Evolutionary conservation across 805 yeast genomes (phyloP).

Genomic region (Yarrowia divulgata): DNA sequence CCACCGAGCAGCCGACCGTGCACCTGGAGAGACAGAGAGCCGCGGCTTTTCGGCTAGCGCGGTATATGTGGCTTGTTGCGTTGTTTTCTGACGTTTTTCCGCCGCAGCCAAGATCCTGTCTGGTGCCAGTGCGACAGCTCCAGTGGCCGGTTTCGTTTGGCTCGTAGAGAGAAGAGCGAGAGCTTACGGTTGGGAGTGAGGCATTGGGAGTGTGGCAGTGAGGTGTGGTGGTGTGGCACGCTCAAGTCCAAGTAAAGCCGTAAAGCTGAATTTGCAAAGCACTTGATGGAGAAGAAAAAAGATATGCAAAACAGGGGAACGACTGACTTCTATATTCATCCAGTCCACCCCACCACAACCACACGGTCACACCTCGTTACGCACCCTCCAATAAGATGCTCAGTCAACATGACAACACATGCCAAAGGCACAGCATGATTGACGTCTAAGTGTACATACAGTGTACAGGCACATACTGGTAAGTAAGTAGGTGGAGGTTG

Average conservation of each 20-base stretch:
- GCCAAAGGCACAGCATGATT: slow-evolving; percentile 23
- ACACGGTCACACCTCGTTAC: neutral
- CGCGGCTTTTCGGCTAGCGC: neutral
- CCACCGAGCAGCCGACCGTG: neutral
- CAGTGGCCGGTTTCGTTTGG: too few species aligned
- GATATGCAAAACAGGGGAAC: too few species aligned
- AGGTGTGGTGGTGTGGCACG: too few species aligned
- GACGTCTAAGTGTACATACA: too few species aligned
- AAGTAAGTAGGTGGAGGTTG: too few species aligned
- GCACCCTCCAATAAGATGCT: neutral
- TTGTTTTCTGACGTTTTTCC: neutral
- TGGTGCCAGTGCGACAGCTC: too few species aligned
- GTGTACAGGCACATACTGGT: too few species aligned
- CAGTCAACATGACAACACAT: slow-evolving; percentile 25
- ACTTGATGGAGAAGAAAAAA: neutral
- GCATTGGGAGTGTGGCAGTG: neutral
- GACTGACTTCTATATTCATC: too few species aligned
- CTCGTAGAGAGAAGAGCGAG: too few species aligned
- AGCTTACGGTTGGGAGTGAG: neutral
- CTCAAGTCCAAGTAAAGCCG: too few species aligned
- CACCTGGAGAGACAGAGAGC: neutral
- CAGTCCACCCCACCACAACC: neutral
- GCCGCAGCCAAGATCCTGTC: neutral
- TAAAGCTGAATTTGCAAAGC: neutral
- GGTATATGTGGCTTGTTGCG: neutral